Conservation (phyloP, 2,329 filamentous ascomycete species). For the Immersiporthe knoxdaviesiana region DNA sequence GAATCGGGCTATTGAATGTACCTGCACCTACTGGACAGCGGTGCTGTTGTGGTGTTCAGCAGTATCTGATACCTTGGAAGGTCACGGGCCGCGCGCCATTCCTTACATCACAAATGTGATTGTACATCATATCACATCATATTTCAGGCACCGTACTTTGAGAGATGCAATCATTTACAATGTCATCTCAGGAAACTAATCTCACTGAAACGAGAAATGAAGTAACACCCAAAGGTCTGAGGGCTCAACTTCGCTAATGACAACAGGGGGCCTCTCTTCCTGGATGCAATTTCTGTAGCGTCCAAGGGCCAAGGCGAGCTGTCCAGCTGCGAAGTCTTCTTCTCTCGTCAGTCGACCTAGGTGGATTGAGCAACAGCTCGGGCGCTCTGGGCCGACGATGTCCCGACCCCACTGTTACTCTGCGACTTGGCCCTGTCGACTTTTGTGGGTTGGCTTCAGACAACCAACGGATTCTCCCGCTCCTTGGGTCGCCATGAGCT, state of each 20-base stretch:
- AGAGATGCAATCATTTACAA: not conserved
- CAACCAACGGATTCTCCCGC: not conserved
- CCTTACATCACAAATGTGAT: not conserved
- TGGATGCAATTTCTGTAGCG: not conserved
- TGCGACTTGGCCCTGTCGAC: not conserved
- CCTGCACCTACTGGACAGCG: constrained; percentile 11
- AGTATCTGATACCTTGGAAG: not conserved
- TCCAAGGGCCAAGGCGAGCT: not conserved
- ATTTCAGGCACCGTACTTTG: not conserved
- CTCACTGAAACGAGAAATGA: not conserved
- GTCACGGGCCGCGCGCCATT: not conserved
- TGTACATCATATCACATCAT: not conserved
- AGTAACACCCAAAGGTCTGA: not conserved
- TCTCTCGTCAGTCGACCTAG: not conserved
- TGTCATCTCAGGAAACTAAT: not conserved
- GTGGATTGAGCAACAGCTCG: not conserved
- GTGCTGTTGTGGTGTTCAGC: not conserved
- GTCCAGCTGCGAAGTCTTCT: not conserved
- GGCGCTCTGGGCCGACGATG: not conserved
- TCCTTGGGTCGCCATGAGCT: not conserved
- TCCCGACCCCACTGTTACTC: not conserved
- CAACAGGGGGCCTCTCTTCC: not conserved
- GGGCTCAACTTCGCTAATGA: not conserved
- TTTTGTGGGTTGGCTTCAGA: not conserved
- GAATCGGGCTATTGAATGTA: constrained; percentile 1